Evolutionary conservation across 2,329 filamentous ascomycete species (phyloP).

Genomic region (Drechslerella dactyloides): DNA sequence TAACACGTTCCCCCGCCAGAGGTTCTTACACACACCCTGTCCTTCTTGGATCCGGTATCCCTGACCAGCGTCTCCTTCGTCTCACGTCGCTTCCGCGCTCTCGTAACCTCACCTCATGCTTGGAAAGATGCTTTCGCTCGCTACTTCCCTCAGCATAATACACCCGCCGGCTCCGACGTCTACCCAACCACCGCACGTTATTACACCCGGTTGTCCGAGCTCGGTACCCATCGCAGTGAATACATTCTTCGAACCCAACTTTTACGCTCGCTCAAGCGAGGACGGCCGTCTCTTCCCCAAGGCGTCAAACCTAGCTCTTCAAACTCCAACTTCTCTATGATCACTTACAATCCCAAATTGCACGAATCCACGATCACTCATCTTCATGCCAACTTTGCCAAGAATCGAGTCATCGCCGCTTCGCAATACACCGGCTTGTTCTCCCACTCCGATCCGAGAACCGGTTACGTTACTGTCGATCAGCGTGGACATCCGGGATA

Average conservation of each 20-base stretch:
- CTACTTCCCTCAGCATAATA: slow-evolving; percentile 70
- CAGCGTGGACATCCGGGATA: slow-evolving; percentile 42
- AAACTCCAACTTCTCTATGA: slow-evolving; percentile 48
- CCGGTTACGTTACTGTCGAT: slow-evolving; percentile 44
- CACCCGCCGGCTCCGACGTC: slow-evolving; percentile 32
- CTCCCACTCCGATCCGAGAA: slow-evolving; percentile 45
- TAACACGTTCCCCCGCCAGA: slow-evolving; percentile 64
- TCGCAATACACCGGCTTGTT: slow-evolving; percentile 42
- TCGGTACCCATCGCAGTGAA: slow-evolving; percentile 95
- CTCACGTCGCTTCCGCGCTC: slow-evolving; percentile 81
- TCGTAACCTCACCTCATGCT: slow-evolving; percentile 89
- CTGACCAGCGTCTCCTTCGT: slow-evolving; percentile 83
- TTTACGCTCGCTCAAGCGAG: slow-evolving; percentile 72
- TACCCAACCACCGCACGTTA: slow-evolving; percentile 62
- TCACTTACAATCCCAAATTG: slow-evolving; percentile 45
- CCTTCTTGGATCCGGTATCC: slow-evolving; percentile 84
- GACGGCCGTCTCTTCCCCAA: slow-evolving; percentile 23
- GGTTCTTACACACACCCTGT: slow-evolving; percentile 87
- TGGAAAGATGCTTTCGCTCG: slow-evolving; percentile 93
- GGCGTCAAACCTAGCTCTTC: slow-evolving; percentile 29
- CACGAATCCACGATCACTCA: slow-evolving; percentile 47
- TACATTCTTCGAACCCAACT: slow-evolving; percentile 88
- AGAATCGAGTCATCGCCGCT: slow-evolving; percentile 41
- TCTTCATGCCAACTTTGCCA: slow-evolving; percentile 39
- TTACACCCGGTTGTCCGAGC: slow-evolving; percentile 79